phyloP scores from a whole-genome alignment of 148 eudicot genomes.

The Rhododendron mucronatum region DNA sequence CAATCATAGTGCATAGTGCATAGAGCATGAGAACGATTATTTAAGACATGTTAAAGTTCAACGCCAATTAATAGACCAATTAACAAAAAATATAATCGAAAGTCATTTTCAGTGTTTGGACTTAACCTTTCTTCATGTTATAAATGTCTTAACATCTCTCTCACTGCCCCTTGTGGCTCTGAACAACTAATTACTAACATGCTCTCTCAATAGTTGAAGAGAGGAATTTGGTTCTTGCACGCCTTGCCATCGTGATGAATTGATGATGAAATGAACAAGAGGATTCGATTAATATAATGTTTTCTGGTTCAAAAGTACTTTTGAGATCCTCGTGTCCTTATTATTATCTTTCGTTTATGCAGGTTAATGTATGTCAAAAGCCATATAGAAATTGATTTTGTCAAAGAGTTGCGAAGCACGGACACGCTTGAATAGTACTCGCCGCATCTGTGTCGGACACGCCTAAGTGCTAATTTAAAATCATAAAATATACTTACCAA shows the following conservation, averaged over 20 bases:
- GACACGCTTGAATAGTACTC: neutral
- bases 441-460: neutral
- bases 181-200: neutral
- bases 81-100: neutral
- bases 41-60: neutral
- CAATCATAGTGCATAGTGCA: neutral
- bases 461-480: neutral
- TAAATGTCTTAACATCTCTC: neutral
- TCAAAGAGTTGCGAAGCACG: neutral
- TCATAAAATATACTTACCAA: no score
- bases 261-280: neutral
- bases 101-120: constrained; percentile 3
- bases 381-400: neutral
- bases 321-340: neutral
- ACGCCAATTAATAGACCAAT: neutral
- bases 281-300: neutral
- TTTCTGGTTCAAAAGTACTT: neutral
- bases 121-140: constrained; percentile 6
- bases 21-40: neutral
- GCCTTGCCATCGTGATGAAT: neutral
- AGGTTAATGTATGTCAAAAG: neutral
- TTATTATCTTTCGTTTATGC: neutral
- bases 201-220: neutral
- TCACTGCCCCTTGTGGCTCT: neutral
- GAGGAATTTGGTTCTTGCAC: neutral